These are phyloP conservation scores for Endogone sp. DNA, from an alignment of 192 early-diverging fungal species.

Conservation along the genomic window DNA sequence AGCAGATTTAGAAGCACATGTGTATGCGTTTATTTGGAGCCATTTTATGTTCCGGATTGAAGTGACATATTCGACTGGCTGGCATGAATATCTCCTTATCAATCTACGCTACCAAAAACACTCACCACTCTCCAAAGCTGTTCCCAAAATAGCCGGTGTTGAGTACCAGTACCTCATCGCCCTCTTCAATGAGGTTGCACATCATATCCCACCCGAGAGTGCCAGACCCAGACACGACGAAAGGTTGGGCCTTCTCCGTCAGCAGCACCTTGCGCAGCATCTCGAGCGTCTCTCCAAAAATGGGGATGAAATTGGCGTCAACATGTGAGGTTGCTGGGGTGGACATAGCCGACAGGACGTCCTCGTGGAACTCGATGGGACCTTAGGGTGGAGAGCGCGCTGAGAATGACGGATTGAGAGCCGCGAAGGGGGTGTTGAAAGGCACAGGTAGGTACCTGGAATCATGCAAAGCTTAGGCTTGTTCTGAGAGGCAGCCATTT, in stretches of 20 bases:
- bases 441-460: constrained; percentile 54
- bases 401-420: not conserved
- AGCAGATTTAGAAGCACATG: not conserved
- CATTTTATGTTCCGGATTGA: no score
- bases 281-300: constrained; percentile 86
- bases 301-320: constrained; percentile 82
- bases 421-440: not conserved
- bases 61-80: constrained; percentile 13
- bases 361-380: constrained; percentile 91
- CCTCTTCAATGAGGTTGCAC: constrained; percentile 86
- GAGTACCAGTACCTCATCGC: constrained; percentile 83
- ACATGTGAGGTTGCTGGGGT: constrained; percentile 92
- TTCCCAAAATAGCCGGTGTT: constrained; percentile 97
- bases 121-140: constrained; percentile 86
- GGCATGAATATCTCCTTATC: constrained; percentile 12
- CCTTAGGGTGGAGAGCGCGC: constrained; percentile 40
- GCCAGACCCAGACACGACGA: constrained; percentile 93
- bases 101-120: constrained; percentile 10
- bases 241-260: constrained; percentile 82
- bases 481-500: no score
- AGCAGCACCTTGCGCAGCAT: constrained; percentile 75
- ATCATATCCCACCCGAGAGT: constrained; percentile 98
- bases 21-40: not conserved
- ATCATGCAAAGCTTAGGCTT: constrained; percentile 89
- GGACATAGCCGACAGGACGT: constrained; percentile 80